phyloP scores from a whole-genome alignment of 345 rosid species.

The Eucalyptus paniculata region DNA sequence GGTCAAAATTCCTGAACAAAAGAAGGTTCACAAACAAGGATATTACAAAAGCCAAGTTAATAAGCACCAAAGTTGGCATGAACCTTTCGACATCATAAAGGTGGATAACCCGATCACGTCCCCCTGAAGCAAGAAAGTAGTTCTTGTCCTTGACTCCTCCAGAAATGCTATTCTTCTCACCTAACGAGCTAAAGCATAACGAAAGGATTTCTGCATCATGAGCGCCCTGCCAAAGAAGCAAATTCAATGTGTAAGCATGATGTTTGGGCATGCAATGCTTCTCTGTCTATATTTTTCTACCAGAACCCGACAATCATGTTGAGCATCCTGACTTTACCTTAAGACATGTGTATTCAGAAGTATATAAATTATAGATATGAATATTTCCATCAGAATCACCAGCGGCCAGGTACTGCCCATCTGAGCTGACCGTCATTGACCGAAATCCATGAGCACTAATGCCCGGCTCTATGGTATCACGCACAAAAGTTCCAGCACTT shows the following conservation, averaged over 20 bases:
- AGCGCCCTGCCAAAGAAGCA: conserved; percentile 32
- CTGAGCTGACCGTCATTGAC: conserved; percentile 62
- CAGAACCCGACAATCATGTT: not conserved
- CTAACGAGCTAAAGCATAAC: conserved; percentile 56
- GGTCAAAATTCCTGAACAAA: conserved; percentile 61
- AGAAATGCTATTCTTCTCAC: conserved; percentile 9
- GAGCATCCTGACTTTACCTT: conserved; percentile 21
- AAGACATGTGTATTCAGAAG: conserved; percentile 50
- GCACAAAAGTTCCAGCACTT: conserved; percentile 64
- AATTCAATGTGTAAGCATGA: not conserved
- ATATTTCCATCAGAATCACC: conserved; percentile 81
- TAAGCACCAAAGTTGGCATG: not conserved
- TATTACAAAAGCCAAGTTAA: not conserved
- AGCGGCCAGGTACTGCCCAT: conserved; percentile 72
- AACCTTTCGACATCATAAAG: conserved; percentile 71
- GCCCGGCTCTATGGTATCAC: conserved; percentile 34
- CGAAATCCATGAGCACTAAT: conserved; percentile 47
- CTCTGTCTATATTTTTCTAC: not conserved
- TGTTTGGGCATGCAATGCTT: not conserved
- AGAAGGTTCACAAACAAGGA: not conserved
- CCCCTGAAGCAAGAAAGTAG: conserved; percentile 67
- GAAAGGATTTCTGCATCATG: conserved; percentile 76
- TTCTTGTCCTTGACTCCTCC: conserved; percentile 13
- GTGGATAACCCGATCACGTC: conserved; percentile 60
- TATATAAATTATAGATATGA: conserved; percentile 59